Evolutionary conservation across 805 yeast genomes (phyloP).

Genomic region (Isabelozyma rhagii): DNA sequence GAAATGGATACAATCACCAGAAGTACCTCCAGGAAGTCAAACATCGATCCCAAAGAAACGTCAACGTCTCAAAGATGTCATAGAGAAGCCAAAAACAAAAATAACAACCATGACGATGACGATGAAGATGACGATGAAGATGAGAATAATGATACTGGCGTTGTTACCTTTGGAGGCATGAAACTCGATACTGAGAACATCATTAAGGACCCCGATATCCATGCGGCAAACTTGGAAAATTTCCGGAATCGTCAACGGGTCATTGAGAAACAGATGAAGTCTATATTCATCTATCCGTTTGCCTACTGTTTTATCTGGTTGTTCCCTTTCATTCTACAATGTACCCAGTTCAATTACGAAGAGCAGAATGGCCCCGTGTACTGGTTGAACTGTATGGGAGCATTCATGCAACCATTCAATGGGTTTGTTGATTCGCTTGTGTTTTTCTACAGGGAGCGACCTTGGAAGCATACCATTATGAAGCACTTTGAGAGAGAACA

Average conservation of each 20-base stretch:
- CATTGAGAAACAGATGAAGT: slow-evolving; percentile 74
- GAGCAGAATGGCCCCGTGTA: slow-evolving; percentile 47
- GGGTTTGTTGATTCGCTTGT: slow-evolving; percentile 77
- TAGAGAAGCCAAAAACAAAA: slow-evolving; percentile 1
- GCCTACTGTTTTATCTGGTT: slow-evolving; percentile 81
- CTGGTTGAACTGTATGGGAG: slow-evolving; percentile 66
- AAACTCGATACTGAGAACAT: slow-evolving; percentile 16
- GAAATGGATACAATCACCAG: slow-evolving; percentile 2
- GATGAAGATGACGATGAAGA: slow-evolving; percentile 15
- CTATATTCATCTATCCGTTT: slow-evolving; percentile 79
- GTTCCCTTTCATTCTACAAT: slow-evolving; percentile 69
- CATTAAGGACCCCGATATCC: slow-evolving; percentile 41
- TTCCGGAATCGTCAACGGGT: slow-evolving; percentile 61
- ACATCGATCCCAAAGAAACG: slow-evolving; percentile 3
- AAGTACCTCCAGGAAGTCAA: not conserved
- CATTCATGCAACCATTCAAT: slow-evolving; percentile 76
- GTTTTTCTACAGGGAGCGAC: slow-evolving; percentile 72
- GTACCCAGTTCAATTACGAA: slow-evolving; percentile 52
- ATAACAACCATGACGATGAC: slow-evolving; percentile 4
- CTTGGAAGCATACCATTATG: slow-evolving; percentile 60
- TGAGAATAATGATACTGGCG: slow-evolving; percentile 20
- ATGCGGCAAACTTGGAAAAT: slow-evolving; percentile 56
- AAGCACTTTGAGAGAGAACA: slow-evolving; percentile 35
- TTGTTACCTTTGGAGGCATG: not conserved
- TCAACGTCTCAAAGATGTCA: not conserved